Conservation (phyloP, 2,329 filamentous ascomycete genomes). For the Penicillium sp. region DNA sequence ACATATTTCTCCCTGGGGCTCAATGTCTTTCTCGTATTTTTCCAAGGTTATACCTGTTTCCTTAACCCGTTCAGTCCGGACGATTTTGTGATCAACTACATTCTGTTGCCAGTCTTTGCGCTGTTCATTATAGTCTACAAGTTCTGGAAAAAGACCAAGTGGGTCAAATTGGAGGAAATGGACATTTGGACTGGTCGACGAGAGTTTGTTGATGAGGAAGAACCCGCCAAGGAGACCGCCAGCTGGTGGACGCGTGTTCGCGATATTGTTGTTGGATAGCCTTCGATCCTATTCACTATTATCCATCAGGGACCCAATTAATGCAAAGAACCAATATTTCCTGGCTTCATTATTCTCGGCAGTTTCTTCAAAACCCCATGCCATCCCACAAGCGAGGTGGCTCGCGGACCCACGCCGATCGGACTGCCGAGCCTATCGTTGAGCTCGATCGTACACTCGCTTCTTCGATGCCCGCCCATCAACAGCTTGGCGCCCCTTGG, state of each 20-base stretch:
- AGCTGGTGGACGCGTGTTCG: constrained; percentile 24
- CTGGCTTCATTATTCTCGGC: too few species aligned
- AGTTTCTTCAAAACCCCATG: background rate
- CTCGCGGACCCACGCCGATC: constrained; percentile 1
- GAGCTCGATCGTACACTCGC: background rate
- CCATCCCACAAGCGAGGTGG: background rate
- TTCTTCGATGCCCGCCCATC: background rate
- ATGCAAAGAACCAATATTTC: too few species aligned
- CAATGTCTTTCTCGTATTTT: constrained; percentile 56
- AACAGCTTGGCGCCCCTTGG: background rate
- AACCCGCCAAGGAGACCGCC: constrained; percentile 1
- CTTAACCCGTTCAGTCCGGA: constrained; percentile 55
- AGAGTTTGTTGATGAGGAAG: constrained; percentile 24
- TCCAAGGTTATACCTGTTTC: constrained; percentile 59
- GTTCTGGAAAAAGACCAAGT: constrained; percentile 43
- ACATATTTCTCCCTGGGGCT: constrained; percentile 52
- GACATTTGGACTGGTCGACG: constrained; percentile 45
- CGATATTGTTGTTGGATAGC: constrained; percentile 31
- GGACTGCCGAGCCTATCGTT: background rate
- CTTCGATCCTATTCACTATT: too few species aligned
- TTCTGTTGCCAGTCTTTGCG: constrained; percentile 57
- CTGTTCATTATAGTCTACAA: constrained; percentile 55
- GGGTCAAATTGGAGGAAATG: constrained; percentile 43
- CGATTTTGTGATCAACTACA: constrained; percentile 60
- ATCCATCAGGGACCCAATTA: too few species aligned